phyloP scores from a whole-genome alignment of 176 grass and related monocot species.

The Ampelocalamus luodianensis region DNA sequence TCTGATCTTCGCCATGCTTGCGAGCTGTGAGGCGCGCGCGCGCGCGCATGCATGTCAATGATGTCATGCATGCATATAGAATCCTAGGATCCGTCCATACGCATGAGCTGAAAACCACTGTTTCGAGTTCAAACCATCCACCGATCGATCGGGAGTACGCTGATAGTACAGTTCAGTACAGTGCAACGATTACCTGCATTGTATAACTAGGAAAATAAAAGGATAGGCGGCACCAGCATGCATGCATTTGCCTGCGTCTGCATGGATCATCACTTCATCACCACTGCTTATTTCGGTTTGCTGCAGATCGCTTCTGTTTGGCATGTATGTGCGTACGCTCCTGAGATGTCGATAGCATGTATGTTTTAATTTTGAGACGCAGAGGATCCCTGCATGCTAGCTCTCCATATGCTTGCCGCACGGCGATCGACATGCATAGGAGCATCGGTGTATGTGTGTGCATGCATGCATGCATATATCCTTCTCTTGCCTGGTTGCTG shows the following conservation, averaged over 20 bases:
- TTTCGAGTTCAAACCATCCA: background rate
- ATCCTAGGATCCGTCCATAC: background rate
- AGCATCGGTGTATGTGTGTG: background rate
- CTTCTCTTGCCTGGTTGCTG: conserved; percentile 25
- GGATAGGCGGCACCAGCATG: background rate
- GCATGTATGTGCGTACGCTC: background rate
- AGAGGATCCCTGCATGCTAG: background rate
- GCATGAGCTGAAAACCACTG: background rate
- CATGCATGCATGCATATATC: conserved; percentile 3
- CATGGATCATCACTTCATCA: background rate
- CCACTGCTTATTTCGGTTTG: background rate
- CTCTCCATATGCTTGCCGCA: background rate
- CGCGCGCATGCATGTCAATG: no score
- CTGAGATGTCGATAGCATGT: background rate
- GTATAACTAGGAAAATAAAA: background rate
- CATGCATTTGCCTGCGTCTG: background rate
- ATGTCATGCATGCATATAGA: background rate
- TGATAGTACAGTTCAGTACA: background rate
- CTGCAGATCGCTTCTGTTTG: background rate
- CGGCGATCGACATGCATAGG: conserved; percentile 10
- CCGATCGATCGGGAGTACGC: background rate
- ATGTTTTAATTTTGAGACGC: background rate
- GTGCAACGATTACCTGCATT: background rate
- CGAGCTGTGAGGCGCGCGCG: background rate
- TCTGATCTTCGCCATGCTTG: background rate